Evolutionary conservation across 257 asterid species (phyloP), one percentile per base, ranked within the genome.

Genomic region (Scutellaria baicalensis): DNA sequence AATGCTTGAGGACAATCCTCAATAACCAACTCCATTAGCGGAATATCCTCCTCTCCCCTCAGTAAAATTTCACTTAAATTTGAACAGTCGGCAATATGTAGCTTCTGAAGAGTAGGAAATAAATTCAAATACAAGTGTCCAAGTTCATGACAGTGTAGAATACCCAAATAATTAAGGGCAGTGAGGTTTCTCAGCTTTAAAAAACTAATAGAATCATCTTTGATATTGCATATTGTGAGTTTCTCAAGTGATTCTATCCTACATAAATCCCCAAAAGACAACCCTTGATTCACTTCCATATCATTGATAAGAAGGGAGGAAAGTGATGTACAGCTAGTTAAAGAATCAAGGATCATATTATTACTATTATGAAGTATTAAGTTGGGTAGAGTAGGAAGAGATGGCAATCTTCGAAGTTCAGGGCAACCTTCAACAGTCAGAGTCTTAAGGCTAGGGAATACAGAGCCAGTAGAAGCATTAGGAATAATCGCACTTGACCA

Each of bases 381-480:
- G 10, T 56, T 5, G 31, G 33, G 57, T 13, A 69, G 66, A 55
- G 57, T 23, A 45, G 66, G 74, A 56, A 56, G 74, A 55, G 74
- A n/a, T 56, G 74, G 74, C 66, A 69, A 44, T 0, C 17, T 27
- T 42, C 0, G 20, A 69, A 69, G 74, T n/a, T 23, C 21, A 69
- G 63, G 57, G 10, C 74, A 55, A 14, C 64, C 74, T 55, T 69
- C 47, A 44, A 55, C 21, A 9, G 66, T 43, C 57, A 67, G 62
- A 52, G 64, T 67, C 54, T 40, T 39, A 47, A 67, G 64, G 52
- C 62, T 52, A 38, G 14, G 45, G 14, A 69, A 69, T 8, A 38
- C 35, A 9, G 33, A 18, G n/a, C 21, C 21, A 14, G 16, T 52
- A 52, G 36, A 20, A 20, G 36, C 8, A 52, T 16, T 16, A 5